phyloP scores from a whole-genome alignment of 2,329 filamentous ascomycete genomes.

The Chaetothyriales sp. region DNA sequence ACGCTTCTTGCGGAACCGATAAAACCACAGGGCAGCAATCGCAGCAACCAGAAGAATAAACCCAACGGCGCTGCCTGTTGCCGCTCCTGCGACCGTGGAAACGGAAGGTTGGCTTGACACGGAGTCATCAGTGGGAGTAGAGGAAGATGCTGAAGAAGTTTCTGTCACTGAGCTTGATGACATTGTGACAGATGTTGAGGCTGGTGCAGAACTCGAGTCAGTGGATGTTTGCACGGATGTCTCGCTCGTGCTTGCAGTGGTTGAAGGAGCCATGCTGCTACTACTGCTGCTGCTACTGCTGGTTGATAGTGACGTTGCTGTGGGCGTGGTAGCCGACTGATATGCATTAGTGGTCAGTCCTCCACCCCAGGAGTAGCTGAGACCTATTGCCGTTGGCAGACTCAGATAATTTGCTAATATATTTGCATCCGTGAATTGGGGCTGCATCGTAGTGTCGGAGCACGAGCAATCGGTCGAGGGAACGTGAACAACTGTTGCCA shows the following conservation, averaged over 20 bases:
- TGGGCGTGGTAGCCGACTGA: neutral
- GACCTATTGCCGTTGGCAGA: slow-evolving; percentile 5
- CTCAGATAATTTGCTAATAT: slow-evolving; percentile 9
- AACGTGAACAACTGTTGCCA: neutral
- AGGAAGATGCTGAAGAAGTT: neutral
- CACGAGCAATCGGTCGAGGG: slow-evolving; percentile 6
- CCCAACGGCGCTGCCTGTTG: neutral
- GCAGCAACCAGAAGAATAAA: neutral
- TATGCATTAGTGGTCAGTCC: neutral
- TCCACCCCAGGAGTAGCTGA: slow-evolving; percentile 9
- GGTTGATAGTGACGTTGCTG: neutral
- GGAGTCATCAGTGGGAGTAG: slow-evolving; percentile 3
- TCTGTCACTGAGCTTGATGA: neutral
- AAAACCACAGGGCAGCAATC: neutral
- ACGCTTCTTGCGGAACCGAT: neutral
- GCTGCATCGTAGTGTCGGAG: slow-evolving; percentile 6
- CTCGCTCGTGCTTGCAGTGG: neutral
- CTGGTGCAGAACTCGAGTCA: neutral
- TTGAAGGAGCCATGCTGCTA: neutral
- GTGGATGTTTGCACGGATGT: neutral
- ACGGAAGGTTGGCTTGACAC: neutral
- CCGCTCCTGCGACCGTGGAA: neutral
- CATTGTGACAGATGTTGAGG: neutral
- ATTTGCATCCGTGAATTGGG: slow-evolving; percentile 9
- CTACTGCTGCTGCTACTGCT: neutral